Base-by-base conservation (phyloP, 1,284 basidiomycete genomes). In the Ustilago bromivora region DNA sequence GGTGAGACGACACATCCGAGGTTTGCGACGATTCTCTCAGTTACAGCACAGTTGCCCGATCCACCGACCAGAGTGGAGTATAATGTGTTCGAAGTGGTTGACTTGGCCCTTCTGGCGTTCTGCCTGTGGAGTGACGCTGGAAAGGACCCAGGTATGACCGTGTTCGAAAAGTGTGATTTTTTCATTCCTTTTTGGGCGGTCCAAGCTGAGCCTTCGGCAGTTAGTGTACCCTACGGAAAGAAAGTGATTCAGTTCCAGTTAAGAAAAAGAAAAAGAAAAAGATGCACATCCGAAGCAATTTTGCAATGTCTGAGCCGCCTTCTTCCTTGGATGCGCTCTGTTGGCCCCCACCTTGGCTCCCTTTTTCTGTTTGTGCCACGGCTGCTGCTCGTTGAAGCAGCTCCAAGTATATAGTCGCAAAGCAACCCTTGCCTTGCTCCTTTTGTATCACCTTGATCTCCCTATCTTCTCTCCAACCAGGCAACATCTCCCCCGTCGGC, bases 281-380 rank as follows among this genome's bases (percentile, higher is more conserved):
- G 47, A 38, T 43, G 57, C 53, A 55, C 52, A 55, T 66, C 57
- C 41, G 63, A 58, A 19, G 23, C 38, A 13, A 9, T 52, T 60
- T 49, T 13, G 32, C 58, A 23, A 17, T 41, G 34, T 36, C 8
- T 35, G 52, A 31, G 34, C 35, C 52, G 15, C 52, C 36, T 36
- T 54, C 52, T 54, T 36, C 35, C 52, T 57, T 19, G 5, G 28
- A 51, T 11, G 23, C 23, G 23, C 23, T 7, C 49, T 32, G 28
- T 51, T 51, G 49, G 49, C 49, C 23, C 23, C 23, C 49, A 51
- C 49, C 49, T n/a, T 38, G 32, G 13, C 31, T 51, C 9, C n/a
- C 23, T 28, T 49, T 49, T 19, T 19, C 46, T 13, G 19, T 49
- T 31, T 49, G 23, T 32, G 34, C 32, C 53, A 28, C 34, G 35